Evolutionary conservation across 257 asterid genomes (phyloP).

Genomic region (Solanum sejunctum): DNA sequence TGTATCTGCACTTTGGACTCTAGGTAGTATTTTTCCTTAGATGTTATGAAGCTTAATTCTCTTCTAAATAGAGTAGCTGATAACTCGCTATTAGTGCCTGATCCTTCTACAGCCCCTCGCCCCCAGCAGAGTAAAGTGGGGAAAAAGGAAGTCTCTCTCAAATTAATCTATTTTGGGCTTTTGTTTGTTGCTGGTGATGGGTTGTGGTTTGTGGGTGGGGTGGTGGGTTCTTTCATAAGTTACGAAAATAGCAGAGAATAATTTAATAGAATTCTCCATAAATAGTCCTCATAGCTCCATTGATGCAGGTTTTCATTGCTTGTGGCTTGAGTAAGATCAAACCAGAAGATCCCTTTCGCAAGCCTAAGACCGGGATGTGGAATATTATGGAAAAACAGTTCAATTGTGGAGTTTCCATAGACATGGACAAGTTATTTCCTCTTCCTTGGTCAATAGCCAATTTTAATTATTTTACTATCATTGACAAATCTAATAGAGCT

Average conservation of each 20-base stretch:
- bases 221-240: not conserved
- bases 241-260: not conserved
- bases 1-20: not conserved
- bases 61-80: not conserved
- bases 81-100: not conserved
- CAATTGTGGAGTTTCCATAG: constrained; percentile 67
- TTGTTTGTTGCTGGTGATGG: not conserved
- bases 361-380: constrained; percentile 97
- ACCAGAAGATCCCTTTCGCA: constrained; percentile 72
- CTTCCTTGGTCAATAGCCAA: not conserved
- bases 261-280: not conserved
- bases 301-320: constrained; percentile 82
- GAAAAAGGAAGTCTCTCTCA: not conserved
- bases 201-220: not conserved
- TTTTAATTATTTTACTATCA: not conserved
- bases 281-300: not conserved
- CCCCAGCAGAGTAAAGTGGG: not conserved
- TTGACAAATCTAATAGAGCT: not conserved
- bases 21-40: not conserved
- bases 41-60: not conserved
- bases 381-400: constrained; percentile 72
- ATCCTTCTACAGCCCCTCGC: not conserved
- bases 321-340: constrained; percentile 51
- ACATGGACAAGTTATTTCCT: constrained; percentile 58
- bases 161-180: not conserved